These are phyloP conservation scores for Sugiyamaella novakii DNA, from an alignment of 1,139 yeast species.

Conservation along the genomic window DNA sequence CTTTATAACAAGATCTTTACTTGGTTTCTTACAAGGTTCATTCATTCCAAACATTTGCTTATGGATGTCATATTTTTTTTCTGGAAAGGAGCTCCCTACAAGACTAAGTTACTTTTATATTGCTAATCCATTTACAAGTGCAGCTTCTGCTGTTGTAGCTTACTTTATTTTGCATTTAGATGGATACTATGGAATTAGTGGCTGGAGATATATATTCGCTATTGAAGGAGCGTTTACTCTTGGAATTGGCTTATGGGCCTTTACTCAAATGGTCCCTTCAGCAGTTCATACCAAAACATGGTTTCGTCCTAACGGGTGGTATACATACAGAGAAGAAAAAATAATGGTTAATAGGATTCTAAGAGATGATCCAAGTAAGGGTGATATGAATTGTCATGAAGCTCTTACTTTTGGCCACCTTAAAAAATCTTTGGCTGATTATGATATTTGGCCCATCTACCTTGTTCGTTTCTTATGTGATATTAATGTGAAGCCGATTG, in stretches of 20 bases:
- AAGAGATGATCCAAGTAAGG: slow-evolving; percentile 70
- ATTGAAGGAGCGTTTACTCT: slow-evolving; percentile 65
- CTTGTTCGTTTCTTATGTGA: slow-evolving; percentile 53
- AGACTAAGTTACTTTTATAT: slow-evolving; percentile 53
- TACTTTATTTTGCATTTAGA: slow-evolving; percentile 50
- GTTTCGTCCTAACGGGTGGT: slow-evolving; percentile 62
- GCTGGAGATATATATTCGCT: slow-evolving; percentile 69
- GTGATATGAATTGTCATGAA: slow-evolving; percentile 67
- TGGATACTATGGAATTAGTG: slow-evolving; percentile 45
- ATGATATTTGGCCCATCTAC: slow-evolving; percentile 63
- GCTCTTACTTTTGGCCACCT: slow-evolving; percentile 50
- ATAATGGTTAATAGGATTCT: slow-evolving; percentile 63
- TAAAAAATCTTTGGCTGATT: slow-evolving; percentile 51
- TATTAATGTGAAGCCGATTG: slow-evolving; percentile 47
- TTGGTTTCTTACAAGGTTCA: slow-evolving; percentile 56
- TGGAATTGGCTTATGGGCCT: slow-evolving; percentile 50
- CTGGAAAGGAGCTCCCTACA: slow-evolving; percentile 49
- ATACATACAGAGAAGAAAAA: slow-evolving; percentile 60
- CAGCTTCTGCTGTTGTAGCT: slow-evolving; percentile 46
- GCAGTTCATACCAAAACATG: slow-evolving; percentile 56
- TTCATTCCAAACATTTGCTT: slow-evolving; percentile 55
- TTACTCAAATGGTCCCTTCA: slow-evolving; percentile 59
- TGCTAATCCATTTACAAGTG: slow-evolving; percentile 38
- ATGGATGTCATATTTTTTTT: slow-evolving; percentile 57
- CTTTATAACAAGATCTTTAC: slow-evolving; percentile 48